A percentile compares a stretch with the other conserved stretches of the same genome.
phyloP scores from a whole-genome alignment of 257 asterid species.

The Echium plantagineum region DNA sequence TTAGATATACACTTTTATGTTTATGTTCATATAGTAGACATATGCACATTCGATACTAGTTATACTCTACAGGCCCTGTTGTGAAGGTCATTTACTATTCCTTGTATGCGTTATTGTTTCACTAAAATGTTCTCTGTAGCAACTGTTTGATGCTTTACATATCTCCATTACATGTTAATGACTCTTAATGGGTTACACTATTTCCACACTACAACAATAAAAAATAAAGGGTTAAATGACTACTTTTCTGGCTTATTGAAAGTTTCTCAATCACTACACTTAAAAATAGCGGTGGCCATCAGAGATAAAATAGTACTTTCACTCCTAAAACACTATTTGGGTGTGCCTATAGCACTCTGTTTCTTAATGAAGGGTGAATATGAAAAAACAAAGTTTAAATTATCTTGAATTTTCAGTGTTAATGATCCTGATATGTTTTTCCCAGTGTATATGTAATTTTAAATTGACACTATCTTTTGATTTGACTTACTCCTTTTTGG shows the following conservation, averaged over 20 bases:
- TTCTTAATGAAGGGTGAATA: not conserved
- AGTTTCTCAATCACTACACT: no score
- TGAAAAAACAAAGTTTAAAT: not conserved
- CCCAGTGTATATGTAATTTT: not conserved
- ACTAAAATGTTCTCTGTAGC: not conserved
- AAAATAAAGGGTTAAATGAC: no score
- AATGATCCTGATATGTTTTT: not conserved
- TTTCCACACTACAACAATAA: no score
- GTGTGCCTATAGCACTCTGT: no score
- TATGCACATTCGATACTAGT: no score
- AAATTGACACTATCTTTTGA: not conserved
- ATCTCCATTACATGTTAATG: not conserved
- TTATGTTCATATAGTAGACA: no score
- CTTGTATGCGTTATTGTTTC: not conserved
- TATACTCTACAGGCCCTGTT: not conserved
- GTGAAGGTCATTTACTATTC: not conserved
- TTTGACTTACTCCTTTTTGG: slow-evolving; percentile 10
- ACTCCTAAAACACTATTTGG: no score
- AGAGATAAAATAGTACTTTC: no score
- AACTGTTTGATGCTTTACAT: not conserved
- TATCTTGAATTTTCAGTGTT: not conserved
- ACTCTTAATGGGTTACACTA: no score
- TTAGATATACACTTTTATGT: no score
- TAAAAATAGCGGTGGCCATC: no score
- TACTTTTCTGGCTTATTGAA: no score